Evolutionary conservation across 257 asterid genomes (phyloP), one percentile per base, ranked within the genome.

Genomic region (Primulina huaijiensis): DNA sequence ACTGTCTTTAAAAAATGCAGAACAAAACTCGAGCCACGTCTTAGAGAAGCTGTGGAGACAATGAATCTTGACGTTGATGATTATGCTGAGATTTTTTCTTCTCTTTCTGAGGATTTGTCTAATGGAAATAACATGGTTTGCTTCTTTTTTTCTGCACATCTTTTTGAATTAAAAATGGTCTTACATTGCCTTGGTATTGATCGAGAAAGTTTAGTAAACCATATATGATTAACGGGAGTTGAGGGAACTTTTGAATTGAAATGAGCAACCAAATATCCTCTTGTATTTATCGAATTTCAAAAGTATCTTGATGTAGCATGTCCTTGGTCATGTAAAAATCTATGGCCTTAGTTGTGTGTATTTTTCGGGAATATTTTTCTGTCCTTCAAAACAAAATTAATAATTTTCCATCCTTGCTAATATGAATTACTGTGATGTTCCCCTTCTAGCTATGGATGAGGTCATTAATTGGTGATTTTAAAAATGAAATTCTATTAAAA

Each of bases 71-170:
- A 74, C 19, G 12, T 73, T 35, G 64, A 57, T 63, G 79, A 74
- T 10, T 80, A 77, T 75, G 74, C 78, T 56, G 77, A 74, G 20
- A 55, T 67, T 33, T 33, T 80, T 68, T 59, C 64, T 34, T 69
- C 82, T 53, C 40, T 80, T 29, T 82, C 81, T 76, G 71, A 58
- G 63, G 79, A 76, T 68, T 37, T 80, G 25, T 69, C 79, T 70
- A 64, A 46, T 12, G 76, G 78, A 72, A 60, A 59, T 16, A 67
- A 56, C 64, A 57, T 14, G 90, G 90, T 82, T 70, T 16, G 71
- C n/a, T 80, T 50, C 3, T 79, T 5, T 4, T 8, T 38, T 71
- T 70, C 58, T 72, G 12, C 70, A 2, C 33, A 23, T 53, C 8
- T 64, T 43, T 34, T 10, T 58, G 19, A 56, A 20, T 71, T 34